Percentiles rank a stretch among this genome's conserved stretches.
Conservation (phyloP, 2,329 filamentous ascomycete genomes). For the Aspergillus sp. region DNA sequence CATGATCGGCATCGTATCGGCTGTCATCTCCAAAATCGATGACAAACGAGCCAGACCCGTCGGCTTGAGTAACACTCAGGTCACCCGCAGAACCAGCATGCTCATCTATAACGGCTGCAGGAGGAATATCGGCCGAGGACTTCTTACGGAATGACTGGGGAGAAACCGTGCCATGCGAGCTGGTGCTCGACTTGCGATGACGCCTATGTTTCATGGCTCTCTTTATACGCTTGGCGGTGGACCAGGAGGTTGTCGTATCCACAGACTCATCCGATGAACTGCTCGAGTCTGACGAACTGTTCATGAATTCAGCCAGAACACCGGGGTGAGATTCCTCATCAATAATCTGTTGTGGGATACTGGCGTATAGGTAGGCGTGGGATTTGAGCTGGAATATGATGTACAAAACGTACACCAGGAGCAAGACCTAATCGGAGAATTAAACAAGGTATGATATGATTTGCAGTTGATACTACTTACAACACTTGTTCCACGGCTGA, state of each 20-base stretch:
- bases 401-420: conserved; percentile 81
- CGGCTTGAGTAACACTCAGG: conserved; percentile 25
- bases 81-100: conserved; percentile 24
- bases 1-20: conserved; percentile 32
- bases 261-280: conserved; percentile 67
- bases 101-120: conserved; percentile 18
- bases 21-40: conserved; percentile 31
- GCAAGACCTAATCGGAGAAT: conserved; percentile 58
- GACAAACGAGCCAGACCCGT: conserved; percentile 24
- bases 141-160: conserved; percentile 28
- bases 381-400: conserved; percentile 90
- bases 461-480: conserved; percentile 49
- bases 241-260: conserved; percentile 66
- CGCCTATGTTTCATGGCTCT: conserved; percentile 70
- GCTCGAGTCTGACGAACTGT: conserved; percentile 51
- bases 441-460: too few relatives aligned
- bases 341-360: conserved; percentile 87
- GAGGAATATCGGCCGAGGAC: conserved; percentile 19
- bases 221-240: conserved; percentile 73
- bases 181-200: conserved; percentile 74
- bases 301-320: conserved; percentile 77
- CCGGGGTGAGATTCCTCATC: conserved; percentile 89
- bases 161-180: conserved; percentile 56
- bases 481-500: conserved; percentile 87
- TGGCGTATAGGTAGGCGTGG: conserved; percentile 88